These are phyloP conservation scores for Platismatia glauca DNA, from an alignment of 495 filamentous ascomycete genomes.

Conservation along the genomic window DNA sequence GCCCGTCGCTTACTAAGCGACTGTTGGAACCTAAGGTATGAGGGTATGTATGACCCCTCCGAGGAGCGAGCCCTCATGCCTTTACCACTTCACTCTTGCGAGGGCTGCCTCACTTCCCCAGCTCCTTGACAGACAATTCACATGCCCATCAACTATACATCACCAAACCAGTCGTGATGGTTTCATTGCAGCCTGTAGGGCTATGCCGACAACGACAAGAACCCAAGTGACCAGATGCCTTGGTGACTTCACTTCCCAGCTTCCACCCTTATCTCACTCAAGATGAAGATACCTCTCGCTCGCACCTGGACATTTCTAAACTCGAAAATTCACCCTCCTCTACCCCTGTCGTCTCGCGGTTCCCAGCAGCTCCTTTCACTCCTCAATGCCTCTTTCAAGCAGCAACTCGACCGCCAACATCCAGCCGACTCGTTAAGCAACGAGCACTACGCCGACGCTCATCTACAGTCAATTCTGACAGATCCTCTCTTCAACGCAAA, in stretches of 20 bases:
- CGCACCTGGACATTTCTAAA: slow-evolving; percentile 41
- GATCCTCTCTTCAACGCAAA: slow-evolving; percentile 50
- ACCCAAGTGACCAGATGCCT: background rate
- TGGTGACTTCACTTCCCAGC: background rate
- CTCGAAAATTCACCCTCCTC: slow-evolving; percentile 59
- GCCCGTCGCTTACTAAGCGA: background rate
- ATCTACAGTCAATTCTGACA: slow-evolving; percentile 57
- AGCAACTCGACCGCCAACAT: slow-evolving; percentile 60
- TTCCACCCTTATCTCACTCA: background rate
- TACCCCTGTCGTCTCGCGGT: slow-evolving; percentile 55
- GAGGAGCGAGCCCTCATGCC: background rate
- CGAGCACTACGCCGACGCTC: slow-evolving; percentile 41
- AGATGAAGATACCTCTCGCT: slow-evolving; percentile 37
- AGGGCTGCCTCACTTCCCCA: too few relatives aligned
- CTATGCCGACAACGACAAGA: background rate
- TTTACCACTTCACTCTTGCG: too few relatives aligned
- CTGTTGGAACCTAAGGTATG: too few relatives aligned
- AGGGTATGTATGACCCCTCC: too few relatives aligned
- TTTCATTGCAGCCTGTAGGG: background rate
- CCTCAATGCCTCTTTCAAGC: slow-evolving; percentile 68
- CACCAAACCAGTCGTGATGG: too few relatives aligned
- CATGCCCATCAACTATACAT: too few relatives aligned
- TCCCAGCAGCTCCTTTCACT: slow-evolving; percentile 58
- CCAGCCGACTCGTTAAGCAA: slow-evolving; percentile 30
- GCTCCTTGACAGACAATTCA: too few relatives aligned